Evolutionary conservation across 805 yeast species (phyloP).

Genomic region (Brettanomyces sp.): DNA sequence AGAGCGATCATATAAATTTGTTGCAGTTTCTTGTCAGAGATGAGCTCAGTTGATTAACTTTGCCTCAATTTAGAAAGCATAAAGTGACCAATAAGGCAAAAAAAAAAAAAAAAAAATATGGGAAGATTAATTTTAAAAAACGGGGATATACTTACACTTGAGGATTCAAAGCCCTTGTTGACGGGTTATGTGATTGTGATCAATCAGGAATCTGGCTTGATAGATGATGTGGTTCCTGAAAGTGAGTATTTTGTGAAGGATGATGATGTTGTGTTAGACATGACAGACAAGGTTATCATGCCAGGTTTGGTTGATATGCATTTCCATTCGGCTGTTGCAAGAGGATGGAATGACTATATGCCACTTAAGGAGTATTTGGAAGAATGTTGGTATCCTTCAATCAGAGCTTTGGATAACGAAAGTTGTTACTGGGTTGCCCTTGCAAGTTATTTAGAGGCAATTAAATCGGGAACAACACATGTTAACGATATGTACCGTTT

Average conservation of each 20-base stretch:
- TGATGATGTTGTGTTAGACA: conserved; percentile 1
- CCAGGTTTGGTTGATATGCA: conserved; percentile 5
- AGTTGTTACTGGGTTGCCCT: conserved; percentile 4
- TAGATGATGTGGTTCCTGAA: neutral
- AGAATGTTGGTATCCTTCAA: conserved; percentile 6
- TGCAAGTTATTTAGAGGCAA: conserved; percentile 4
- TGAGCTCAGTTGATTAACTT: too few species aligned
- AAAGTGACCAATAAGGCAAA: too few species aligned
- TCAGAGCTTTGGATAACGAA: conserved; percentile 3
- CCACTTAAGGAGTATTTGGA: conserved; percentile 5
- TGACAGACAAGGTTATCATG: conserved; percentile 4
- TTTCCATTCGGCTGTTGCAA: conserved; percentile 3
- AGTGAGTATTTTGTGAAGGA: neutral
- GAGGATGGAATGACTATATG: conserved; percentile 6
- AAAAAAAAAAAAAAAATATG: neutral
- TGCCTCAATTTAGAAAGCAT: too few species aligned
- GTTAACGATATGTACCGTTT: conserved; percentile 5
- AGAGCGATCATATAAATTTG: too few species aligned
- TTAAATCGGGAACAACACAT: conserved; percentile 4
- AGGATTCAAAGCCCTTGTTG: neutral
- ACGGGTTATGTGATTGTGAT: neutral
- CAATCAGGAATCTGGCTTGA: neutral
- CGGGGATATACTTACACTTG: conserved; percentile 4
- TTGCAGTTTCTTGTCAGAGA: too few species aligned
- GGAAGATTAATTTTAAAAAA: neutral